These are phyloP conservation scores for Helotiales sp. DNA, from an alignment of 2,329 filamentous ascomycete genomes.

Conservation along the genomic window DNA sequence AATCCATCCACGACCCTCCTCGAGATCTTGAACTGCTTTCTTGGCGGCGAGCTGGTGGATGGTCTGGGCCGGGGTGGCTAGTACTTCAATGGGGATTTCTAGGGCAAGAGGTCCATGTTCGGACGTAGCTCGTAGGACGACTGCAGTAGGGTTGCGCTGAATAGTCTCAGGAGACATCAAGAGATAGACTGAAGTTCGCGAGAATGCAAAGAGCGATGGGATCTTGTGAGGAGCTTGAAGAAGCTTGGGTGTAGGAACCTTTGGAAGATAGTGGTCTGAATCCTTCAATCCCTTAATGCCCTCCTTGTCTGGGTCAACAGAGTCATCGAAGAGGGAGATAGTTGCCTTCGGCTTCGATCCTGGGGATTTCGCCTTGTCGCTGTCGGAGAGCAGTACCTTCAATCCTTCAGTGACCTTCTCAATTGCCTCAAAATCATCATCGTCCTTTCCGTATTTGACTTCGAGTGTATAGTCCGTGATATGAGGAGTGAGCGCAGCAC, in stretches of 20 bases:
- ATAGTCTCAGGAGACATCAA: constrained; percentile 60
- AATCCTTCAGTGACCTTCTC: constrained; percentile 60
- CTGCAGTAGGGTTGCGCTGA: constrained; percentile 53
- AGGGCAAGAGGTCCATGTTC: constrained; percentile 63
- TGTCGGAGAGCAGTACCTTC: constrained; percentile 42
- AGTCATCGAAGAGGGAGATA: constrained; percentile 63
- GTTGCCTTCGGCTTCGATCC: constrained; percentile 25
- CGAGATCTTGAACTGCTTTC: constrained; percentile 70
- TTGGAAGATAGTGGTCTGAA: constrained; percentile 58
- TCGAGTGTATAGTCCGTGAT: constrained; percentile 67
- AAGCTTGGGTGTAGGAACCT: constrained; percentile 57
- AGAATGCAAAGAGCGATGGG: constrained; percentile 70
- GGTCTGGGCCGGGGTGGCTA: constrained; percentile 54
- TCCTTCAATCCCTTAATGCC: constrained; percentile 40
- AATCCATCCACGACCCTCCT: constrained; percentile 73
- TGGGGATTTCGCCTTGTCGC: constrained; percentile 36
- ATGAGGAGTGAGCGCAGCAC: constrained; percentile 70
- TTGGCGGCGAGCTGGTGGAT: constrained; percentile 74
- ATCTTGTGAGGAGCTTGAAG: constrained; percentile 69
- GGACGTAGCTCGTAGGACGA: constrained; percentile 63
- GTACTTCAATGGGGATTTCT: constrained; percentile 63
- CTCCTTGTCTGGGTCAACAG: constrained; percentile 41
- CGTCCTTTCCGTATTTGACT: constrained; percentile 58
- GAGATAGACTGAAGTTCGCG: constrained; percentile 67
- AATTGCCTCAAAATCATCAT: constrained; percentile 66